Evolutionary conservation across 192 early-diverging fungal species (phyloP).

Genomic region (Rhizophlyctis rosea): DNA sequence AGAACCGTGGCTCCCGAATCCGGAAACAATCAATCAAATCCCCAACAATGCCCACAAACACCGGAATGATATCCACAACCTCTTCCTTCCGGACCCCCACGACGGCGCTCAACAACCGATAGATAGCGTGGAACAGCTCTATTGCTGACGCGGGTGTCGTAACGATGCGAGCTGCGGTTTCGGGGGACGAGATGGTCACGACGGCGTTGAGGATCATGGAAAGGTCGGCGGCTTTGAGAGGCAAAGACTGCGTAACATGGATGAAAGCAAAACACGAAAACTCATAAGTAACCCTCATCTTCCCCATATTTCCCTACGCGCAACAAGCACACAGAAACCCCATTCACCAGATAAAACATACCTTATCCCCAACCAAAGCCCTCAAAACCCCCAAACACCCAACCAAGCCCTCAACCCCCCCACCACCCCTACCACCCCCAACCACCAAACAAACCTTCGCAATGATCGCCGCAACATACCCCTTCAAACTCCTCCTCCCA

Average conservation of each 20-base stretch:
- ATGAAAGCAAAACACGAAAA: too few relatives aligned
- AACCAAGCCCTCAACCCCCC: too few relatives aligned
- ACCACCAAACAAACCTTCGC: too few relatives aligned
- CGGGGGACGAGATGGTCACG: background rate
- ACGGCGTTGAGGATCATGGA: conserved; percentile 7
- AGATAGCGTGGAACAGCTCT: conserved; percentile 48
- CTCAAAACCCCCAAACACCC: too few relatives aligned
- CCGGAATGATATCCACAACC: conserved; percentile 47
- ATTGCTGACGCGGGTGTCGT: conserved; percentile 21
- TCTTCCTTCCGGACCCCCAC: conserved; percentile 47
- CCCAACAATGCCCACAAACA: conserved; percentile 51
- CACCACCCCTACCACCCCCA: too few relatives aligned
- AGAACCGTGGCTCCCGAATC: too few relatives aligned
- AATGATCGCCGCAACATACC: too few relatives aligned
- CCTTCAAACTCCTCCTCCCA: too few relatives aligned
- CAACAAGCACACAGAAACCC: too few relatives aligned
- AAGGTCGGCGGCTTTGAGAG: conserved; percentile 7
- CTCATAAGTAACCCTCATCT: background rate
- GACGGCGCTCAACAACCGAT: conserved; percentile 48
- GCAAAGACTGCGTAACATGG: conserved; percentile 13
- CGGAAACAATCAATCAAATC: conserved; percentile 56
- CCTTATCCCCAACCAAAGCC: too few relatives aligned
- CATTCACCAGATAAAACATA: too few relatives aligned
- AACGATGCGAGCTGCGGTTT: background rate
- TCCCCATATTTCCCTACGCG: background rate